Evolutionary conservation across 2,329 filamentous ascomycete species (phyloP), one percentile per base, ranked within the genome.

Genomic region (Neodidymelliopsis sp.): DNA sequence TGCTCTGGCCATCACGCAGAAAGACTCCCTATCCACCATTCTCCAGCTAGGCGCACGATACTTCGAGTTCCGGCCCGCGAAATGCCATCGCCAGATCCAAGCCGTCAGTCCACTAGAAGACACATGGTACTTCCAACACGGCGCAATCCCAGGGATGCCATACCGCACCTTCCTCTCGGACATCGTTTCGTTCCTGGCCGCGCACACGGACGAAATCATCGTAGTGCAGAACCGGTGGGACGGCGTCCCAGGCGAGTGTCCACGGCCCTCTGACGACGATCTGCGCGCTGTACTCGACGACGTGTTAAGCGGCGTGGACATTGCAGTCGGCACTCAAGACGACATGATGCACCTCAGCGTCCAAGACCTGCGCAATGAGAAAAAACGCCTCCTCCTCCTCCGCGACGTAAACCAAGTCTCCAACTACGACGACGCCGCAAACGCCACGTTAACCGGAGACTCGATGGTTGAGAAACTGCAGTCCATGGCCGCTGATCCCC

Each of bases 11-110:
- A 74, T 81, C 35, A 81, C 79, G 6, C 79, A 81, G 39, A 82
- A 82, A 54, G 78, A 81, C 53, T 65, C 61, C 2, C 65, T 81
- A 0, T 56, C 67, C 7, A 69, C 70, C 6, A 77, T 81, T 34
- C 71, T 82, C 38, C 64, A 64, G 28, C 70, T 81, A 27, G 79
- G 79, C 0, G 77, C 77, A 0, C 60, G 79, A 4, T 81, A 81
- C 64, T 81, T 81, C 42, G 79, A 81, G 62, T 81, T 81, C 56
- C 68, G 79, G 5, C 79, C 79, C 0, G 79, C 79, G 0, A 75
- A 77, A 48, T 74, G 78, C 40, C 77, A 79, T 59, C 63, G 67
- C 1, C 68, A 69, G 46, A 65, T 81, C 46, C 67, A 74, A 29
- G 56, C 53, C 4, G 57, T 67, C 15, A 62, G 60, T 23, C 66